These are phyloP conservation scores for Voacanga thouarsii DNA, from an alignment of 257 asterid species.

Conservation along the genomic window DNA sequence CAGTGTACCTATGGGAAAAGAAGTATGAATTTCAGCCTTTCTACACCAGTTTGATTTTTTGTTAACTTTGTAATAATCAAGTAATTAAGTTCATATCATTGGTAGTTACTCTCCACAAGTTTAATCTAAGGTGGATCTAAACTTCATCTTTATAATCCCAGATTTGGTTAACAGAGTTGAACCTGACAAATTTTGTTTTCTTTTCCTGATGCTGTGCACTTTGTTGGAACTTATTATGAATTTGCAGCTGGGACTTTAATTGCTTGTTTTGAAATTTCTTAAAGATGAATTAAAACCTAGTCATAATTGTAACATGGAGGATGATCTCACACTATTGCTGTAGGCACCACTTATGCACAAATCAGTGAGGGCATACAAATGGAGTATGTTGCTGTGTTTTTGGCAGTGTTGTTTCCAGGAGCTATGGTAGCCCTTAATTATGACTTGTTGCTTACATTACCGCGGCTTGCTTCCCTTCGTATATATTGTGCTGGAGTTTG, in stretches of 20 bases:
- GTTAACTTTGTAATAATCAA: not conserved
- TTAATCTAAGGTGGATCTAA: not conserved
- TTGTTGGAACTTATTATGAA: not conserved
- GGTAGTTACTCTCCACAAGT: not conserved
- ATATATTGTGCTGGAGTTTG: constrained; percentile 93
- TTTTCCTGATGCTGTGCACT: not conserved
- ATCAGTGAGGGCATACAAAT: constrained; percentile 81
- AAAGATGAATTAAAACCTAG: not conserved
- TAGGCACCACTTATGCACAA: constrained; percentile 40
- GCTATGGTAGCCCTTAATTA: constrained; percentile 86
- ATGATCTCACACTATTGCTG: constrained; percentile 29
- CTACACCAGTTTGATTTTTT: not conserved
- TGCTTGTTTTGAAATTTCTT: not conserved
- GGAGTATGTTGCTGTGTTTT: constrained; percentile 81
- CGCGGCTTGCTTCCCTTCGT: constrained; percentile 66
- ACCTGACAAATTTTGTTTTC: not conserved
- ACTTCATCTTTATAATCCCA: not conserved
- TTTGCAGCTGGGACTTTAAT: not conserved
- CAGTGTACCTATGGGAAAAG: not conserved
- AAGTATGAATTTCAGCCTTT: constrained; percentile 3
- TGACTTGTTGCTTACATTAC: constrained; percentile 53
- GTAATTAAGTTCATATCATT: not conserved
- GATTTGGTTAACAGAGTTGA: not conserved
- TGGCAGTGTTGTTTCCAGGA: constrained; percentile 81
- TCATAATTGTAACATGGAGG: constrained; percentile 5